These are phyloP conservation scores for Blastomyces percursus DNA, from an alignment of 2,329 filamentous ascomycete genomes.

Conservation along the genomic window DNA sequence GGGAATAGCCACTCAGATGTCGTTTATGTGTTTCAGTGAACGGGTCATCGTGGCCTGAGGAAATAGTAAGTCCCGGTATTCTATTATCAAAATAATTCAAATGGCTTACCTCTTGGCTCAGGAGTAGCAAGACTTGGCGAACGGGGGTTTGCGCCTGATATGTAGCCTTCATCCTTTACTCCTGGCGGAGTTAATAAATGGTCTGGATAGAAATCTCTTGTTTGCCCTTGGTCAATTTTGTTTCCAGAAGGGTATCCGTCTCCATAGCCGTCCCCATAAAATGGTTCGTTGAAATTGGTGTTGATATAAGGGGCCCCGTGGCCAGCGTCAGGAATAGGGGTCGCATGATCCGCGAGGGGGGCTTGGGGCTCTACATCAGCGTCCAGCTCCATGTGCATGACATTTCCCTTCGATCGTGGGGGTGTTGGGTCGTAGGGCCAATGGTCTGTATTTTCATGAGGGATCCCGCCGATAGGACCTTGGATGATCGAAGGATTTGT, in stretches of 20 bases:
- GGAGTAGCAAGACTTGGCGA: constrained; percentile 40
- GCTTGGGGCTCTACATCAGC: constrained; percentile 34
- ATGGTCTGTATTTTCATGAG: constrained; percentile 39
- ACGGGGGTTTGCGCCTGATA: constrained; percentile 58
- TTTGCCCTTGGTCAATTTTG: constrained; percentile 25
- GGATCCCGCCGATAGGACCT: constrained; percentile 53
- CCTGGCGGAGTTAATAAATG: constrained; percentile 43
- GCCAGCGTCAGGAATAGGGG: constrained; percentile 44
- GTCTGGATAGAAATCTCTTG: constrained; percentile 25
- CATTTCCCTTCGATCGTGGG: constrained; percentile 27
- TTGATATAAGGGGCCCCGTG: constrained; percentile 44
- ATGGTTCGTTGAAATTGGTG: constrained; percentile 48
- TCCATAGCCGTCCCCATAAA: constrained; percentile 33
- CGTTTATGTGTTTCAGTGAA: constrained; percentile 52
- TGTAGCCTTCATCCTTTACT: constrained; percentile 80
- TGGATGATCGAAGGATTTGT: constrained; percentile 80
- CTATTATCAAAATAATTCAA: constrained; percentile 45
- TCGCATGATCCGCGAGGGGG: constrained; percentile 34
- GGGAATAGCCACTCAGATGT: constrained; percentile 78
- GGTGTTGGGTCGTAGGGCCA: constrained; percentile 50
- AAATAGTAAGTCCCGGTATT: constrained; percentile 42
- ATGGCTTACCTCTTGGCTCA: constrained; percentile 34
- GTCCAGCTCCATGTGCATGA: constrained; percentile 27
- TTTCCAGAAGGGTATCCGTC: constrained; percentile 10
- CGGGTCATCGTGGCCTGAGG: constrained; percentile 46